phyloP scores from a whole-genome alignment of 1,284 basidiomycete species.

The Rhodotorula sp. region DNA sequence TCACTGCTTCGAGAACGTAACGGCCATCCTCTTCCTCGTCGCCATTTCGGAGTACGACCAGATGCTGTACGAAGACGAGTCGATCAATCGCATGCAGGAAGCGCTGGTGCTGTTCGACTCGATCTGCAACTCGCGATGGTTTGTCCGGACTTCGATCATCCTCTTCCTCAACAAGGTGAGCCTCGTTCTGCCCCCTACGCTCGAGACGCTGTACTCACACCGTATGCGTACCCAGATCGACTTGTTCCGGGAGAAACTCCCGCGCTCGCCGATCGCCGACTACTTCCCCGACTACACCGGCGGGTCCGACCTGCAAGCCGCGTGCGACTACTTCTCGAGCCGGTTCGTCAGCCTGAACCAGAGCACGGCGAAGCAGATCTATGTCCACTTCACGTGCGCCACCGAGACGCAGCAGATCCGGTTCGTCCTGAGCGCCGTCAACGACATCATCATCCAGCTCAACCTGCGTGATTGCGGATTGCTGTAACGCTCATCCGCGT shows the following conservation, averaged over 20 bases:
- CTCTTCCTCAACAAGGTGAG: slow-evolving; percentile 50
- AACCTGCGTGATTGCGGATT: slow-evolving; percentile 78
- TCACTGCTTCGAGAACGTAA: slow-evolving; percentile 86
- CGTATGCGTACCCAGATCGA: slow-evolving; percentile 62
- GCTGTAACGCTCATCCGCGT: slow-evolving; percentile 54
- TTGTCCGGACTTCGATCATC: slow-evolving; percentile 43
- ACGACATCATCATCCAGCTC: slow-evolving; percentile 50
- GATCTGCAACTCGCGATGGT: slow-evolving; percentile 48
- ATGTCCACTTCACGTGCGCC: slow-evolving; percentile 46
- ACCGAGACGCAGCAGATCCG: slow-evolving; percentile 49
- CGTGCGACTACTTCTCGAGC: slow-evolving; percentile 46
- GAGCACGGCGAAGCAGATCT: slow-evolving; percentile 56
- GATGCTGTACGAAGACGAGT: slow-evolving; percentile 58
- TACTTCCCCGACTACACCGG: slow-evolving; percentile 70
- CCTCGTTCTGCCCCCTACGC: background rate
- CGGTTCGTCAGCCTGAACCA: slow-evolving; percentile 46
- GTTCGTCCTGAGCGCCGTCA: slow-evolving; percentile 58
- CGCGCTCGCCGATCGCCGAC: slow-evolving; percentile 75
- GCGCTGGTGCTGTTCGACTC: slow-evolving; percentile 92
- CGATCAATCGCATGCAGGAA: slow-evolving; percentile 78
- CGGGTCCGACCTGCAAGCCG: slow-evolving; percentile 44
- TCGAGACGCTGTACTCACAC: too few species aligned
- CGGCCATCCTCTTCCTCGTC: slow-evolving; percentile 89
- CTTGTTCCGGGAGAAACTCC: slow-evolving; percentile 89
- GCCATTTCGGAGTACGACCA: slow-evolving; percentile 89